Base-by-base conservation (phyloP, 2,329 filamentous ascomycete species). In the Xylariaceae sp. region DNA sequence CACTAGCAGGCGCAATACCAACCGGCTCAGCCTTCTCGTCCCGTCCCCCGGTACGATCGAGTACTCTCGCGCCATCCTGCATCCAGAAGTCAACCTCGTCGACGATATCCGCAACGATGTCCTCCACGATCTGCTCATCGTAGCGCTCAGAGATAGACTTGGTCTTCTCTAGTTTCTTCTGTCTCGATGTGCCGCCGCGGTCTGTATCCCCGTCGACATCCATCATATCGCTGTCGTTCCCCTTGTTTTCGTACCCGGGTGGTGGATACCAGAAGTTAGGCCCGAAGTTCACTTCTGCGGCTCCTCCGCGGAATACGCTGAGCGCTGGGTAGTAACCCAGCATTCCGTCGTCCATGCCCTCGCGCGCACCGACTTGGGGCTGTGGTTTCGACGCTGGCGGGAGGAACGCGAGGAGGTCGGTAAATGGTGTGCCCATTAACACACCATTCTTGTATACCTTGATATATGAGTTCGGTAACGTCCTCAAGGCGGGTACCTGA, bases 241-340 rank as follows among this genome's bases (percentile, higher is more conserved):
- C 65, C 2, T 39, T 17, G 2, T 35, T 19, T 3, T 19, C 39
- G n/a, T 46, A 50, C n/a, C 46, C 50, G 1, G 57, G 38, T 0
- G 91, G 91, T 14, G 90, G 89, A 64, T 77, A 87, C 90, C 91
- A 96, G 73, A 96, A 97, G 31, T 94, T 78, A 0, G 90, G 90
- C 1, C 94, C 92, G 65, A 99, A 96, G 68, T 96, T 96, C 61
- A 92, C 86, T 67, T 97, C 89, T 14, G 88, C 91, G 1, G 91
- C 87, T 19, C 92, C 94, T 45, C 91, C 92, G 40, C 88, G 85
- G 71, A 96, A 97, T 18, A 94, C 87, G 60, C 90, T 94, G 17
- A 99, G 83, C 18, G 91, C 89, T 1, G 94, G 94, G 64, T 95
- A 96, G 71, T 99, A 99, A 11, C 94, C 95, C 1, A 96, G 80